Conservation (phyloP, 2,329 filamentous ascomycete species). For the Ophiostoma tasmaniense region DNA sequence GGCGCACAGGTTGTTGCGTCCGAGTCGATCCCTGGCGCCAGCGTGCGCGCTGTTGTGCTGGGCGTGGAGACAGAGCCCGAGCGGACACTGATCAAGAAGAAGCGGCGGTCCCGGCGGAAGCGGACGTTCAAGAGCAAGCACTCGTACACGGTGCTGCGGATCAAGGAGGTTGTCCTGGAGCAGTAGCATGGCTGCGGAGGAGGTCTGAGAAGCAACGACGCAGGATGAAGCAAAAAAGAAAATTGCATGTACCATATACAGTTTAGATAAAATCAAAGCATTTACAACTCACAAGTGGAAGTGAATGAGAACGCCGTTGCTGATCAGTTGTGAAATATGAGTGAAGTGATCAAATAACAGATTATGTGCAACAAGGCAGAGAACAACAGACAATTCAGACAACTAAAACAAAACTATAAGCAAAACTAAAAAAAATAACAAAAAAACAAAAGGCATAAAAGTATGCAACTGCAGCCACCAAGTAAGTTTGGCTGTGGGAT, state of each 20-base stretch:
- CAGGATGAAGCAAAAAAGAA: not conserved
- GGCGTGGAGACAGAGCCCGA: constrained; percentile 76
- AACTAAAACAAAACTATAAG: constrained; percentile 9
- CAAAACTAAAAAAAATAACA: constrained; percentile 25
- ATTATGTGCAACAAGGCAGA: not conserved
- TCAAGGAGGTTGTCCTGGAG: constrained; percentile 50
- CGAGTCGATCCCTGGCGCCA: constrained; percentile 16
- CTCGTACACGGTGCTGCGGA: constrained; percentile 73
- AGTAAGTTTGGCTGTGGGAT: not conserved
- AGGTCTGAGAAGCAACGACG: not conserved
- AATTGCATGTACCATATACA: not conserved
- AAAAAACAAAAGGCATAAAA: not conserved
- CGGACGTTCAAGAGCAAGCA: constrained; percentile 84
- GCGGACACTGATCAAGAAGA: constrained; percentile 71
- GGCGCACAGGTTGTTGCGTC: not conserved
- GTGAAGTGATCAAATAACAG: not conserved
- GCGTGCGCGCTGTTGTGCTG: constrained; percentile 57
- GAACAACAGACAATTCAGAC: not conserved
- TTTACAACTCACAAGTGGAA: not conserved
- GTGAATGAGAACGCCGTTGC: not conserved
- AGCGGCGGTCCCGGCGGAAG: constrained; percentile 63
- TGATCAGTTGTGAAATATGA: not conserved
- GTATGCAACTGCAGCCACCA: constrained; percentile 4
- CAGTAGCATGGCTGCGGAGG: not conserved
- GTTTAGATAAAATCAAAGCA: not conserved